Conservation (phyloP, 1,284 basidiomycete species). For the Rhodotorula glutinis region DNA sequence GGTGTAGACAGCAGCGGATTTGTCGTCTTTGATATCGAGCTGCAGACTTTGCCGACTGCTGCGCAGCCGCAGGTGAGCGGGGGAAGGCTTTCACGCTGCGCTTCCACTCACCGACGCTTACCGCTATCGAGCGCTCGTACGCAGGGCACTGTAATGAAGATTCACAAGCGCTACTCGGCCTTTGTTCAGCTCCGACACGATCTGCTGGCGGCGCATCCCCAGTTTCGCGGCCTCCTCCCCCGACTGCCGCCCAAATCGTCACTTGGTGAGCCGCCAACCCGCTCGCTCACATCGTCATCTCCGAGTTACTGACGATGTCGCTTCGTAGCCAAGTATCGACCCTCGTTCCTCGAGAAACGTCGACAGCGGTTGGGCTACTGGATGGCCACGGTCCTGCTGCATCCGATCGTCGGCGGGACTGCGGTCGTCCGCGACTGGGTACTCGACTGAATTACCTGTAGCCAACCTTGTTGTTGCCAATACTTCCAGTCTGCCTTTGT, state of each 20-base stretch:
- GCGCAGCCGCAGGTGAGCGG: background rate
- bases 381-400: slow-evolving; percentile 63
- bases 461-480: no score
- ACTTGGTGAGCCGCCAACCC: slow-evolving; percentile 51
- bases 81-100: background rate
- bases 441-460: slow-evolving; percentile 50
- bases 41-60: slow-evolving; percentile 30
- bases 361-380: slow-evolving; percentile 63
- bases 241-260: slow-evolving; percentile 67
- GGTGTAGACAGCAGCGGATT: slow-evolving; percentile 40
- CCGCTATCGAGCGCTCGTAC: background rate
- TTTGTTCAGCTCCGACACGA: slow-evolving; percentile 60
- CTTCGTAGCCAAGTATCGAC: slow-evolving; percentile 54
- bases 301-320: no score
- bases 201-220: slow-evolving; percentile 57
- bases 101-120: background rate
- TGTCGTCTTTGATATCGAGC: slow-evolving; percentile 42
- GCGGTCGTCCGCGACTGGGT: slow-evolving; percentile 65
- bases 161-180: slow-evolving; percentile 66
- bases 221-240: slow-evolving; percentile 58
- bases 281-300: background rate
- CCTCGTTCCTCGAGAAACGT: slow-evolving; percentile 67
- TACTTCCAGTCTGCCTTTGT: background rate
- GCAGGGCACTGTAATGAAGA: slow-evolving; percentile 62
- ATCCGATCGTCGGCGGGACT: slow-evolving; percentile 67